phyloP scores from a whole-genome alignment of 1,284 basidiomycete species.

The Amylostereum areolatum region DNA sequence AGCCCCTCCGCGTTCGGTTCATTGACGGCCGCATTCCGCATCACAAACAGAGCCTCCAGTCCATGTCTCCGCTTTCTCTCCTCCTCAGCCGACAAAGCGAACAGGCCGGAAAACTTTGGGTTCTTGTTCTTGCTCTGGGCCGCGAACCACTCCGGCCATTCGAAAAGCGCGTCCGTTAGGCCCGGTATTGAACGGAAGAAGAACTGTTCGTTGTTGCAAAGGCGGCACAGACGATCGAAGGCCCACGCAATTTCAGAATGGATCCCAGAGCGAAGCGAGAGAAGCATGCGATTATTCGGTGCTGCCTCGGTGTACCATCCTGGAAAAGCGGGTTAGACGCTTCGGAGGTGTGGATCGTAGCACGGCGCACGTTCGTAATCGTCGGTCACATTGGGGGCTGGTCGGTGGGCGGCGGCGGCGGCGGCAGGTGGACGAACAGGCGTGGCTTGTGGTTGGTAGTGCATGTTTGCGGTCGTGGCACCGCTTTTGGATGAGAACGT shows the following conservation, averaged over 20 bases:
- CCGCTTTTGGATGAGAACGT: slow-evolving; percentile 14
- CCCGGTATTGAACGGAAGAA: slow-evolving; percentile 63
- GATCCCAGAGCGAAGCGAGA: slow-evolving; percentile 74
- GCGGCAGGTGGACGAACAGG: slow-evolving; percentile 1
- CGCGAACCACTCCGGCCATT: slow-evolving; percentile 76
- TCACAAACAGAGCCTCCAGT: slow-evolving; percentile 67
- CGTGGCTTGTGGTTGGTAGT: slow-evolving; percentile 10
- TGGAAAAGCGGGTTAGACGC: slow-evolving; percentile 22
- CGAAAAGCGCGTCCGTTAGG: slow-evolving; percentile 71
- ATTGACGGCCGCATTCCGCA: slow-evolving; percentile 70
- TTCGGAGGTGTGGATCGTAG: not conserved
- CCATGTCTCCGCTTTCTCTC: slow-evolving; percentile 57
- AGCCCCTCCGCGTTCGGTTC: slow-evolving; percentile 61
- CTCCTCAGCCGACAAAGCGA: slow-evolving; percentile 45
- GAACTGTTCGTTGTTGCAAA: slow-evolving; percentile 74
- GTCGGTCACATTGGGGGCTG: slow-evolving; percentile 50
- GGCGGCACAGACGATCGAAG: slow-evolving; percentile 68
- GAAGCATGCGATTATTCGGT: slow-evolving; percentile 73
- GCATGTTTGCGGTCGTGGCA: slow-evolving; percentile 8
- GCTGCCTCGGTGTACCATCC: slow-evolving; percentile 76
- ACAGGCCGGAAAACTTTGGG: slow-evolving; percentile 38
- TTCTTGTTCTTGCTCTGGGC: slow-evolving; percentile 42
- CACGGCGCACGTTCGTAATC: slow-evolving; percentile 64
- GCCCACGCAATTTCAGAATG: slow-evolving; percentile 76
- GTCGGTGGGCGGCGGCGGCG: slow-evolving; percentile 9